phyloP scores from a whole-genome alignment of 2,329 filamentous ascomycete species.

The Drechslerella stenobrocha region DNA sequence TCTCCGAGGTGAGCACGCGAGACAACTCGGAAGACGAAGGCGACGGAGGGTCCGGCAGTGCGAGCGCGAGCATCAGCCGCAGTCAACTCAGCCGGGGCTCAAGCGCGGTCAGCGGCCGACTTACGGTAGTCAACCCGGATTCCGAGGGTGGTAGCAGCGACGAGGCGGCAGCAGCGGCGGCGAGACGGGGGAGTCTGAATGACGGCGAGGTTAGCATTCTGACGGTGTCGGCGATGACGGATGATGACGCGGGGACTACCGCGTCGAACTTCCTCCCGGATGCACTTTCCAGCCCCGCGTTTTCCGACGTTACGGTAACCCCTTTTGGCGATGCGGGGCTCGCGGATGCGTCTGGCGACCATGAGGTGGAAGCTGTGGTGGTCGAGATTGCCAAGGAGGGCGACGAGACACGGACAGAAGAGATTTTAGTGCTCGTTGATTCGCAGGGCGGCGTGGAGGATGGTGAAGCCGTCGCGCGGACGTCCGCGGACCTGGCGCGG shows the following conservation, averaged over 20 bases:
- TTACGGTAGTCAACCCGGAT: constrained; percentile 36
- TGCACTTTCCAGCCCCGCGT: constrained; percentile 24
- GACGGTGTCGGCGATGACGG: constrained; percentile 34
- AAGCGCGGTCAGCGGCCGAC: constrained; percentile 32
- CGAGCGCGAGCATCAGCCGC: constrained; percentile 14
- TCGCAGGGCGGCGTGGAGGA: constrained; percentile 1
- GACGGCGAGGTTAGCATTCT: constrained; percentile 43
- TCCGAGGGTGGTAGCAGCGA: constrained; percentile 13
- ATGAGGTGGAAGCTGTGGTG: constrained; percentile 33
- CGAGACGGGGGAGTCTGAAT: constrained; percentile 11
- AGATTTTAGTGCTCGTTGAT: constrained; percentile 29
- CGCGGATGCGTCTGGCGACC: constrained; percentile 4
- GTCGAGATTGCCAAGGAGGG: constrained; percentile 41
- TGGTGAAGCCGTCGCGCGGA: constrained; percentile 12
- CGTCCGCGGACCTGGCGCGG: constrained; percentile 15
- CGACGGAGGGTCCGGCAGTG: constrained; percentile 16
- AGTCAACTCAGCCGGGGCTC: constrained; percentile 30
- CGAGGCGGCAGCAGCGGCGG: no score
- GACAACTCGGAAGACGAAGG: constrained; percentile 40
- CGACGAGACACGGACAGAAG: constrained; percentile 28
- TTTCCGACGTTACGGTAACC: constrained; percentile 33
- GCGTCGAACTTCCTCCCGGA: constrained; percentile 34
- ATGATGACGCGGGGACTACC: constrained; percentile 13
- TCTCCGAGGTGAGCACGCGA: constrained; percentile 27
- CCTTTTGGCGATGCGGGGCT: constrained; percentile 14